Evolutionary conservation across 805 yeast genomes (phyloP), one percentile per base, ranked within the genome.

Genomic region (Candida montana): DNA sequence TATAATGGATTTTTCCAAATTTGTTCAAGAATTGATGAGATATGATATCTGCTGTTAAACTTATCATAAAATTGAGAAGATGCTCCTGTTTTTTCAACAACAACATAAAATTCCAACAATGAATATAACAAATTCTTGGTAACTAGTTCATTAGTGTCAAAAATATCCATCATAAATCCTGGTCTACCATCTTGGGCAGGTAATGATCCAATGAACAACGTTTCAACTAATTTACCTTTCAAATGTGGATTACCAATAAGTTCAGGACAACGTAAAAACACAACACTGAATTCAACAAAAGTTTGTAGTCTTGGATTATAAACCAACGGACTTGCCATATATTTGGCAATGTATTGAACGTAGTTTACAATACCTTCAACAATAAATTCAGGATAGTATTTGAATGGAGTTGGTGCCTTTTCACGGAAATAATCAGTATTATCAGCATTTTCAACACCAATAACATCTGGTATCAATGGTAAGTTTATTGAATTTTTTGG

Each of bases 51-150:
- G 33, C 87, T 77, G 61, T 88, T 90, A 67, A 93, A 93, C 64
- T 93, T 93, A 62, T 93, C 99, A 61, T 91, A 91, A 58, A 91
- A 93, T 63, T 93, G 98, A 0, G 95, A 80, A 7, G 91, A 81
- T 2, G 96, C 83, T 9, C 99, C 99, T 0, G 99, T 93, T 55
- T 86, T 89, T 61, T 93, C 99, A 38, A 91, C 90, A 72, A 86
- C 87, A 28, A 93, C 95, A 61, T 91, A 93, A 47, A 89, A 84
- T 53, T 88, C 95, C 63, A 93, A 72, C 42, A 93, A 70, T 1
- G 96, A 84, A 54, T 86, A 89, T 43, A 93, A 67, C 48, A 93
- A 59, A 58, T 89, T 79, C 30, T 79, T 68, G 24, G 67, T 64
- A 2, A 88, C 82, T 18, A 83, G 54, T 40, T 74, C 72, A 53